Base-by-base conservation (phyloP, 257 asterid genomes). In the Euphrasia confusa region DNA sequence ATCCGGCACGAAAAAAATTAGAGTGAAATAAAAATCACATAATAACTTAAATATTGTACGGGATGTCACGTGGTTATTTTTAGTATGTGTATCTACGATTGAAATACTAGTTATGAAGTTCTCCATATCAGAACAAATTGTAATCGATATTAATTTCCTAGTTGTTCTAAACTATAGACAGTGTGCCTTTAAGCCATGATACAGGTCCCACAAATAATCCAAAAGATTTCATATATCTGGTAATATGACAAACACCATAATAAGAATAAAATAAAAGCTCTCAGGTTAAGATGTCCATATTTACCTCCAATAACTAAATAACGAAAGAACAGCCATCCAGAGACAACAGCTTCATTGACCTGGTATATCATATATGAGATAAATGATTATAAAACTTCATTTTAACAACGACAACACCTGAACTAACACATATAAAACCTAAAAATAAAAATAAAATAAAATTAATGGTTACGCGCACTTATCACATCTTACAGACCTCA, bases 301-400 rank as follows among this genome's bases (percentile, higher is more conserved):
- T 63, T 82, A 89, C 99, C 99, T 87, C 99, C 97, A 72, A 93
- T 87, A 75, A 89, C 97, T 65, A 93, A 72, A 75, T 87, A 93
- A 27, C 97, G 96, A 58, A 93, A 89, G 87, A 93, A 93, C 73
- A 93, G 77, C 99, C 99, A 93, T 72, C 96, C 96, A 27, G 83
- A 69, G 73, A 93, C 97, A 60, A 93, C 96, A 61, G 96, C 97
- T 76, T 93, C 99, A 77, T 80, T 89, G 48, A 89, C 91, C 99
- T 93, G 80, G 66, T 76, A 80, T 69, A 30, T 61, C 33, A 69
- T 58, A 65, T 52, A 28, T 30, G 28, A 71, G 15, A 58, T 42
- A 39, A 8, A 30, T 47, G 61, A 64, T 65, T 48, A 62, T 53
- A 74, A 52, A 70, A 62, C 48, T 54, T 27, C 39, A 50, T 56